Percentiles rank a stretch among this genome's conserved stretches.
Conservation (phyloP, 192 early-diverging fungal species). For the Coemansia nantahalensis region DNA sequence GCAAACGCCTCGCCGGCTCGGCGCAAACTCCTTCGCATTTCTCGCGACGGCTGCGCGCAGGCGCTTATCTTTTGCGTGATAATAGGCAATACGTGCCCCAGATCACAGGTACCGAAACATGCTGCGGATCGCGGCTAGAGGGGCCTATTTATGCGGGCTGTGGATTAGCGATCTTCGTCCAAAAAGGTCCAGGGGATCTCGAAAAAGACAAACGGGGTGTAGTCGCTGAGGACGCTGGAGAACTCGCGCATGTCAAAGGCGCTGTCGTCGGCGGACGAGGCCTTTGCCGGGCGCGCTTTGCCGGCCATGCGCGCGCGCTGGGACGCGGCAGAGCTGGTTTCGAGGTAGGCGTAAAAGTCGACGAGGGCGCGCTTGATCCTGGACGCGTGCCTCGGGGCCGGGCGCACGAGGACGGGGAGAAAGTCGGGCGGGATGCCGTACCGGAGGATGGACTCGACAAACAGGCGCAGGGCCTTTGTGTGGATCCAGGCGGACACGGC, state of each 20-base stretch:
- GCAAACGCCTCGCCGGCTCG: too few species aligned
- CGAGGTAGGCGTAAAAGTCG: conserved; percentile 80
- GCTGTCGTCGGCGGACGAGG: conserved; percentile 16
- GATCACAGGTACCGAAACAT: too few species aligned
- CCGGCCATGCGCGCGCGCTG: conserved; percentile 25
- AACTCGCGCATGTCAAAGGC: conserved; percentile 86
- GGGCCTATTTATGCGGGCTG: too few species aligned
- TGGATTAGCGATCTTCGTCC: conserved; percentile 3
- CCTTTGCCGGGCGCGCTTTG: conserved; percentile 19
- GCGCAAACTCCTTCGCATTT: too few species aligned
- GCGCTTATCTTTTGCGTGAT: too few species aligned
- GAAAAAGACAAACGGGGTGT: conserved; percentile 73
- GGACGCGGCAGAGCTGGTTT: conserved; percentile 60
- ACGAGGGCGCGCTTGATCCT: conserved; percentile 78
- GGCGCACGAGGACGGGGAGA: conserved; percentile 67
- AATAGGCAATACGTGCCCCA: too few species aligned
- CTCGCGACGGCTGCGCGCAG: too few species aligned
- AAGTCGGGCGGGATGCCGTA: conserved; percentile 98
- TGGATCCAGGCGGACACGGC: conserved; percentile 92
- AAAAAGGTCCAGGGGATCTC: conserved; percentile 49
- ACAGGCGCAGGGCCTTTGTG: conserved; percentile 89
- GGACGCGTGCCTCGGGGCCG: conserved; percentile 75
- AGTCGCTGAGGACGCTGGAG: conserved; percentile 76
- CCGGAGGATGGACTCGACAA: conserved; percentile 95
- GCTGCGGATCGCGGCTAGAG: too few species aligned